Evolutionary conservation across 176 grass and related monocot species (phyloP).

Genomic region (Avena eriantha): DNA sequence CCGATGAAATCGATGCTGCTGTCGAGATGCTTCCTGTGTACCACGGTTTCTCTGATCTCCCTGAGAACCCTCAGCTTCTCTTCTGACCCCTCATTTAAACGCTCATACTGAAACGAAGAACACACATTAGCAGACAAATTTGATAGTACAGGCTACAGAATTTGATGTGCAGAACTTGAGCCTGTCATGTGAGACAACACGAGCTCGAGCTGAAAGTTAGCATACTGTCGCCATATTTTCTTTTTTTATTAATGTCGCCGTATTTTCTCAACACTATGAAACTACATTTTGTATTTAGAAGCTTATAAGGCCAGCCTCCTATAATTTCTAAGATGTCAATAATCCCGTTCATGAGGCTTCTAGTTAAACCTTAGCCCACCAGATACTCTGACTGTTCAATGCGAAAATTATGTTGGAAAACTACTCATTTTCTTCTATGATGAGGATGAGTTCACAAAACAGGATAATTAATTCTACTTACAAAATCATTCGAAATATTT

Average conservation of each 20-base stretch:
- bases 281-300: constrained; percentile 13
- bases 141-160: too few species aligned
- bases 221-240: neutral
- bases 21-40: too few species aligned
- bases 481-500: neutral
- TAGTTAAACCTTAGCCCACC: neutral
- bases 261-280: constrained; percentile 20
- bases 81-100: too few species aligned
- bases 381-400: neutral
- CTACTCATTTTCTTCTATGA: neutral
- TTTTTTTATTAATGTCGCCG: neutral
- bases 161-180: neutral
- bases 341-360: neutral
- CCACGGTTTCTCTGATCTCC: too few species aligned
- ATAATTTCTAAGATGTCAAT: neutral
- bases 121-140: too few species aligned
- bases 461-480: neutral
- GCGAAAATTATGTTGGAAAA: neutral
- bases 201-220: neutral
- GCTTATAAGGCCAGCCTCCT: neutral
- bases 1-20: too few species aligned
- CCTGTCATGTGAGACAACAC: constrained; percentile 12
- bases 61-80: too few species aligned
- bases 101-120: too few species aligned
- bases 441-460: neutral